Conservation (phyloP, 768 basidiomycete species). For the Rubroboletus satanas region DNA sequence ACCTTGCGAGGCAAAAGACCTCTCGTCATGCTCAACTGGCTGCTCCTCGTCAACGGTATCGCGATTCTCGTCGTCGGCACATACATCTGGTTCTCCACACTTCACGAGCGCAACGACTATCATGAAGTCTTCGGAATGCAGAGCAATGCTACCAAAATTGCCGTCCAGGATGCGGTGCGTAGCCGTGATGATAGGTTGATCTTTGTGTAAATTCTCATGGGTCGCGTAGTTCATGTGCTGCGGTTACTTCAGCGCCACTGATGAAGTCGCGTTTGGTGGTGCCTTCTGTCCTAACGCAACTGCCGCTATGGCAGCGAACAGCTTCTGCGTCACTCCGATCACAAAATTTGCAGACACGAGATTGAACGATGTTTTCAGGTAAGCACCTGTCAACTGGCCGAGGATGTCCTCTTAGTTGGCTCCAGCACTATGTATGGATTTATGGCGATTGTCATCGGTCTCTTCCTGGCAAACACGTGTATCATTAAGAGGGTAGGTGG, state of each 20-base stretch:
- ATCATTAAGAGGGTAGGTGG: constrained; percentile 72
- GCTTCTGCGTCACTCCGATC: constrained; percentile 70
- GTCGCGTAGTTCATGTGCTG: constrained; percentile 69
- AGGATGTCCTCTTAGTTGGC: neutral
- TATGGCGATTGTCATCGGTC: constrained; percentile 70
- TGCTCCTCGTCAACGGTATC: constrained; percentile 60
- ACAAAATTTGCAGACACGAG: constrained; percentile 66
- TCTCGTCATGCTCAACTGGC: constrained; percentile 74
- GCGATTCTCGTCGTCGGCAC: constrained; percentile 63
- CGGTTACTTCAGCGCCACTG: constrained; percentile 74
- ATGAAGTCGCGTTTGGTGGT: constrained; percentile 57
- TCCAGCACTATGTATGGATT: constrained; percentile 71
- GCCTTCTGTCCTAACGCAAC: constrained; percentile 50
- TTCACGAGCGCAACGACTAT: constrained; percentile 68
- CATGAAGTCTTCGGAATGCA: constrained; percentile 51
- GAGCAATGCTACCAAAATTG: constrained; percentile 43
- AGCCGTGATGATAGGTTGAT: neutral
- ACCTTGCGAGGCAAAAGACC: constrained; percentile 64
- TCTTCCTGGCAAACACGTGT: constrained; percentile 80
- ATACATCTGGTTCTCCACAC: constrained; percentile 78
- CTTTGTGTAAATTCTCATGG: neutral
- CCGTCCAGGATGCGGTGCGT: constrained; percentile 71
- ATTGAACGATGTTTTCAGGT: constrained; percentile 84
- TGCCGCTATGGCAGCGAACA: constrained; percentile 35
- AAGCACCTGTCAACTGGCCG: constrained; percentile 17